A percentile compares a stretch with the other conserved stretches of the same genome.
Conservation (phyloP, 805 yeast genomes). For the Ogataea nonfermentans region DNA sequence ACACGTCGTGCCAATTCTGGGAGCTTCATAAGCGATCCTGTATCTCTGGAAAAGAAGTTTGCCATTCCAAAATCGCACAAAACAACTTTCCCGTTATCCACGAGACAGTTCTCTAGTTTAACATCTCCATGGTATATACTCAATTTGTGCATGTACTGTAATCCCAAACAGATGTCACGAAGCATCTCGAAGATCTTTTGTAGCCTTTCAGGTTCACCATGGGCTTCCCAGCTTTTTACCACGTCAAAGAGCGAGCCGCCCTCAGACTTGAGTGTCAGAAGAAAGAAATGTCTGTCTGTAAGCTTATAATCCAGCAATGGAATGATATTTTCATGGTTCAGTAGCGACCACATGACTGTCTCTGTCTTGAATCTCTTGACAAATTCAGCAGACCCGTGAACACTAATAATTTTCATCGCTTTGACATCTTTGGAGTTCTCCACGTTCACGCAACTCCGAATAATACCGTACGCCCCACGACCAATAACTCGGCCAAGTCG, state of each 20-base stretch:
- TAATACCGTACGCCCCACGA: constrained; percentile 87
- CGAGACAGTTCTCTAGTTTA: constrained; percentile 75
- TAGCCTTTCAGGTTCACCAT: constrained; percentile 16
- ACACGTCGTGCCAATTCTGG: constrained; percentile 19
- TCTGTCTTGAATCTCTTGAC: constrained; percentile 66
- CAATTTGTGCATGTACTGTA: constrained; percentile 59
- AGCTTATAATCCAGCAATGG: constrained; percentile 62
- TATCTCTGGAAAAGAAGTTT: constrained; percentile 22
- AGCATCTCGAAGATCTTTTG: constrained; percentile 37
- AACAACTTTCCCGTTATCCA: constrained; percentile 44
- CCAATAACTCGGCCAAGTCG: constrained; percentile 74
- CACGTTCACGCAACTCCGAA: constrained; percentile 40
- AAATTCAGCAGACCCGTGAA: constrained; percentile 42
- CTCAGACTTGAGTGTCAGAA: constrained; percentile 63
- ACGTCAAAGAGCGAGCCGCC: constrained; percentile 83
- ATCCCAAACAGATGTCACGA: constrained; percentile 55
- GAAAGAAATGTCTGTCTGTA: constrained; percentile 57
- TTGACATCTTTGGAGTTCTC: constrained; percentile 18
- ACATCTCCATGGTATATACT: constrained; percentile 80
- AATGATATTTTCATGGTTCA: constrained; percentile 64
- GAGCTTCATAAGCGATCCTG: constrained; percentile 5
- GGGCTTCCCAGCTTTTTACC: constrained; percentile 61
- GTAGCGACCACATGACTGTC: constrained; percentile 67
- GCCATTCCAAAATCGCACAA: constrained; percentile 93
- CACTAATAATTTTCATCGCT: constrained; percentile 32